These are phyloP conservation scores for Yamadazyma tumulicola DNA, from an alignment of 805 yeast genomes.

Conservation along the genomic window DNA sequence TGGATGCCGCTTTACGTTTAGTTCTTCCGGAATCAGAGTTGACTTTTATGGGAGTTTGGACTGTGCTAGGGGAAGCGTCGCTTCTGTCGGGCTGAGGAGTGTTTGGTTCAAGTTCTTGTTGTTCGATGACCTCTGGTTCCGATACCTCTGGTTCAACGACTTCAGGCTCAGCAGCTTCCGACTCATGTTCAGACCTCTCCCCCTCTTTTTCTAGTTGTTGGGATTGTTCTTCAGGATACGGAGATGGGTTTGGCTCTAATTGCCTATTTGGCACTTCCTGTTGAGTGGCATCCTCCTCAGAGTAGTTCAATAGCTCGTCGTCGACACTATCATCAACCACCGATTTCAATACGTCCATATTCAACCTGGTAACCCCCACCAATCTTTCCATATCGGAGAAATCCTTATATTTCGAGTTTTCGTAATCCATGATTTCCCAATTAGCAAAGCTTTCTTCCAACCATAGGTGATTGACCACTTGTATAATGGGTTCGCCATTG, in stretches of 20 bases:
- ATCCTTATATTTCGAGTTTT: slow-evolving; percentile 46
- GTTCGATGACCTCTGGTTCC: too few relatives aligned
- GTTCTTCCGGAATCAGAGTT: too few relatives aligned
- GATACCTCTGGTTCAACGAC: slow-evolving; percentile 1
- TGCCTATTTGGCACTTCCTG: not conserved
- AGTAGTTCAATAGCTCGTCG: slow-evolving; percentile 21
- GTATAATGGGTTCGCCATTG: slow-evolving; percentile 29
- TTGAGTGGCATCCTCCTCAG: slow-evolving; percentile 12
- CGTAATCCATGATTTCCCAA: slow-evolving; percentile 53
- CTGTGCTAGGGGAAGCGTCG: too few relatives aligned
- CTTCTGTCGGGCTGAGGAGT: not conserved
- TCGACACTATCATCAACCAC: slow-evolving; percentile 16
- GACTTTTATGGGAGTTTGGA: slow-evolving; percentile 1
- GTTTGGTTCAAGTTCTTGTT: slow-evolving; percentile 1
- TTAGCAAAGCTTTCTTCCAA: slow-evolving; percentile 69
- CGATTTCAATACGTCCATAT: slow-evolving; percentile 35
- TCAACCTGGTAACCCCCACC: slow-evolving; percentile 51
- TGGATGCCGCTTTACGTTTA: slow-evolving; percentile 58
- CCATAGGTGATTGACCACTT: slow-evolving; percentile 80
- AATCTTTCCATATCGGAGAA: slow-evolving; percentile 40
- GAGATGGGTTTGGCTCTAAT: not conserved
- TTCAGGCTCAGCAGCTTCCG: not conserved
- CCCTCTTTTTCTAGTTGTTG: slow-evolving; percentile 6
- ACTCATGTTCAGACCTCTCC: slow-evolving; percentile 1
- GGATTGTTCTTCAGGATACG: not conserved